Percentiles rank a stretch among this genome's conserved stretches.
These are phyloP conservation scores for Strobilomyces confusus DNA, from an alignment of 768 basidiomycete species.

Conservation along the genomic window DNA sequence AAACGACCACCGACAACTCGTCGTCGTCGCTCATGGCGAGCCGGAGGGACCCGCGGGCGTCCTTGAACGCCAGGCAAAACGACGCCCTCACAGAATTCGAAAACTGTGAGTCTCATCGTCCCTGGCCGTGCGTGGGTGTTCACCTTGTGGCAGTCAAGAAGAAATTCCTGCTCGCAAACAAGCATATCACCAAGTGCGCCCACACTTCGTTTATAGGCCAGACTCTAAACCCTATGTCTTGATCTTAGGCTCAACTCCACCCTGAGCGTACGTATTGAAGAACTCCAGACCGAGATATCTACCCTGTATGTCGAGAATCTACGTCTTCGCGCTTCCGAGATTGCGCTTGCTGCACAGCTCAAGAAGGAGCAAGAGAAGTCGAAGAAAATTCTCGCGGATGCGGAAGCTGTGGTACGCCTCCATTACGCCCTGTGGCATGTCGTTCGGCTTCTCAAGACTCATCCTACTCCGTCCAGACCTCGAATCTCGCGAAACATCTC, in stretches of 20 bases:
- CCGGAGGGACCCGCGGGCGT: conserved; percentile 36
- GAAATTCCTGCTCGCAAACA: conserved; percentile 87
- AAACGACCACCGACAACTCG: conserved; percentile 22
- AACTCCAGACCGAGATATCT: conserved; percentile 79
- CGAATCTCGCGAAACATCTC: conserved; percentile 62
- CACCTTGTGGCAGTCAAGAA: conserved; percentile 69
- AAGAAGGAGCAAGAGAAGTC: conserved; percentile 80
- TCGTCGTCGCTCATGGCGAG: conserved; percentile 30
- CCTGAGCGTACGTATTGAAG: conserved; percentile 78
- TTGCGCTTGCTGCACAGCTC: conserved; percentile 68
- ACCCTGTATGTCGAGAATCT: conserved; percentile 81
- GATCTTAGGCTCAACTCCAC: conserved; percentile 72
- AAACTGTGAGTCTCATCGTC: conserved; percentile 53
- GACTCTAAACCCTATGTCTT: conserved; percentile 6
- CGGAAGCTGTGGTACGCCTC: conserved; percentile 66
- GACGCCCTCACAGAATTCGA: conserved; percentile 83
- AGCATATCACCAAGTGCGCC: conserved; percentile 83
- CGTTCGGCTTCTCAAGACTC: conserved; percentile 3
- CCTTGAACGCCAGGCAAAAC: conserved; percentile 62
- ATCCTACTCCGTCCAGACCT: conserved; percentile 37
- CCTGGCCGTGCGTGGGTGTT: conserved; percentile 1
- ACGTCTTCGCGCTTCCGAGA: conserved; percentile 75
- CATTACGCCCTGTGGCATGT: conserved; percentile 14
- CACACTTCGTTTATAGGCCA: conserved; percentile 1
- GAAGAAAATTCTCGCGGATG: conserved; percentile 63